Conservation (phyloP, 352 stramenopile genomes). For the Phytophthora foliorum region DNA sequence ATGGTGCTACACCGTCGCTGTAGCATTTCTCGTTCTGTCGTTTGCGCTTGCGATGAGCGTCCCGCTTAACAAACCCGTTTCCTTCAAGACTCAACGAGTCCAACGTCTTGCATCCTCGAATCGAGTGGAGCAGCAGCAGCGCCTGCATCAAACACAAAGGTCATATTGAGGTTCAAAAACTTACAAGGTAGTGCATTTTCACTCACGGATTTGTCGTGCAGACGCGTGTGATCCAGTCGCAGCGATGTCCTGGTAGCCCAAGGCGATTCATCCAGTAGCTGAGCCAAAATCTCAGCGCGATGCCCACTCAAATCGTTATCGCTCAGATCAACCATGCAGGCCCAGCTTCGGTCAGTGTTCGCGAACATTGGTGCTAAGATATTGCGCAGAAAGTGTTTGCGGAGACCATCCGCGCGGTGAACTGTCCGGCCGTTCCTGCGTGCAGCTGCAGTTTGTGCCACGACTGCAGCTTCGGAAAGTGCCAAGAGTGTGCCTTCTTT, state of each 20-base stretch:
- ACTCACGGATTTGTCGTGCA: slow-evolving; percentile 71
- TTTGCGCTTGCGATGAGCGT: slow-evolving; percentile 27
- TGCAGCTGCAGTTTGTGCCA: slow-evolving; percentile 34
- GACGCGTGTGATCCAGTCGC: slow-evolving; percentile 59
- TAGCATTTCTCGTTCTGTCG: slow-evolving; percentile 33
- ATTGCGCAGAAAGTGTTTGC: slow-evolving; percentile 55
- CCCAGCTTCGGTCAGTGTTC: slow-evolving; percentile 52
- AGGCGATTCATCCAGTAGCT: slow-evolving; percentile 59
- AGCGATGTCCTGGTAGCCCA: slow-evolving; percentile 52
- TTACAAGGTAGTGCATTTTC: background rate
- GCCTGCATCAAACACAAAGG: slow-evolving; percentile 41
- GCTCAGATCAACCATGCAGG: slow-evolving; percentile 73
- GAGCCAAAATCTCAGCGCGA: slow-evolving; percentile 56
- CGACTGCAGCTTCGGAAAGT: slow-evolving; percentile 31
- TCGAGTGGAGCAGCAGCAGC: slow-evolving; percentile 65
- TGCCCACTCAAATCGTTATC: slow-evolving; percentile 75
- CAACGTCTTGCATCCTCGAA: slow-evolving; percentile 62
- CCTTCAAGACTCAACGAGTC: slow-evolving; percentile 74
- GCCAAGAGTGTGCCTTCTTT: slow-evolving; percentile 34
- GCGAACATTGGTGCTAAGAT: slow-evolving; percentile 77
- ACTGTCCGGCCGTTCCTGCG: slow-evolving; percentile 24
- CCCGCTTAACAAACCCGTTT: slow-evolving; percentile 64
- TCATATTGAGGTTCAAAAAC: slow-evolving; percentile 2
- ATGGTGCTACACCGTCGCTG: slow-evolving; percentile 9
- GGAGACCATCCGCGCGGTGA: slow-evolving; percentile 47